These are phyloP conservation scores for Phytophthora vignae DNA, from an alignment of 352 stramenopile genomes.

Conservation along the genomic window DNA sequence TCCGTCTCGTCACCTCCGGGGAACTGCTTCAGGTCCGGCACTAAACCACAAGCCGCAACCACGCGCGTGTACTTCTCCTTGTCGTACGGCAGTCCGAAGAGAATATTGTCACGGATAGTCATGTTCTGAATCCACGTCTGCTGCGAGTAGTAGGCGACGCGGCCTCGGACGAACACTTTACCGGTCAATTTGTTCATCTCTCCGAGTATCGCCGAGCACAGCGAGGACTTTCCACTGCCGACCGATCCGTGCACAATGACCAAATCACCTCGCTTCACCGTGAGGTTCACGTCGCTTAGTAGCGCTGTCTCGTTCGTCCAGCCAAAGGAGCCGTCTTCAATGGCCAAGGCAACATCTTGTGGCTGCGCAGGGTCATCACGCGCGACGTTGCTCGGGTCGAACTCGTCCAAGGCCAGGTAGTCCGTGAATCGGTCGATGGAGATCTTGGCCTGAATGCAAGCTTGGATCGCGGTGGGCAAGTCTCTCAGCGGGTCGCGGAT, in stretches of 20 bases:
- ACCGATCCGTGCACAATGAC: conserved; percentile 62
- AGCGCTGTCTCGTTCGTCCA: conserved; percentile 37
- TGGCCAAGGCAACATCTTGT: conserved; percentile 28
- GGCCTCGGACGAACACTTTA: conserved; percentile 47
- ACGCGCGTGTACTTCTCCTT: conserved; percentile 55
- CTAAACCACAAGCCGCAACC: conserved; percentile 79
- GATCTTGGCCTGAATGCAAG: conserved; percentile 50
- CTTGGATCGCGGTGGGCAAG: conserved; percentile 45
- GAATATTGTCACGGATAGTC: conserved; percentile 93
- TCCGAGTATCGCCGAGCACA: conserved; percentile 59
- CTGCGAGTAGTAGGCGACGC: conserved; percentile 81
- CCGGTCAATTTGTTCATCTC: conserved; percentile 86
- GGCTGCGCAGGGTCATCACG: conserved; percentile 9
- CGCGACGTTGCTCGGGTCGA: conserved; percentile 29
- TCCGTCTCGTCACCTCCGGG: conserved; percentile 91
- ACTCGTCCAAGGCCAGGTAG: conserved; percentile 46
- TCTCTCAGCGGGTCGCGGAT: conserved; percentile 50
- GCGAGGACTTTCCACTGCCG: conserved; percentile 64
- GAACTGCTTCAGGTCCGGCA: conserved; percentile 88
- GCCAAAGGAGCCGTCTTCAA: conserved; percentile 44
- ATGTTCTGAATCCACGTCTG: conserved; percentile 96
- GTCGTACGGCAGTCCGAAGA: conserved; percentile 87
- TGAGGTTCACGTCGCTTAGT: conserved; percentile 50
- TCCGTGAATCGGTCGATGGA: conserved; percentile 44
- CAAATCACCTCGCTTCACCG: conserved; percentile 51